These are phyloP conservation scores for Parafenestella ontariensis DNA, from an alignment of 2,329 filamentous ascomycete species.

Conservation along the genomic window DNA sequence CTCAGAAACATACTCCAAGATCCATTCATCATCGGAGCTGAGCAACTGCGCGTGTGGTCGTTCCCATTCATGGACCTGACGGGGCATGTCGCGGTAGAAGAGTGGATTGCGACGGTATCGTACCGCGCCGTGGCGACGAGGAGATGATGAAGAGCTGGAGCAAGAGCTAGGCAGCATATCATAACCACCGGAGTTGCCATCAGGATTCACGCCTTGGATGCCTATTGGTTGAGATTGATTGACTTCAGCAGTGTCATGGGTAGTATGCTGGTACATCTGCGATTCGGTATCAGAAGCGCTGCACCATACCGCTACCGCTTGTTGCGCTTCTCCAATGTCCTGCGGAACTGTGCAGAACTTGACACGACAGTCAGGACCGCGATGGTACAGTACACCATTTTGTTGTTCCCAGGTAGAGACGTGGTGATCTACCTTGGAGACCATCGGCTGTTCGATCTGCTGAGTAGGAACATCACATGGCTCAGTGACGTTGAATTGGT, in stretches of 20 bases:
- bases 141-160: neutral
- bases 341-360: no score
- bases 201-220: neutral
- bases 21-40: neutral
- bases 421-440: neutral
- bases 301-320: no score
- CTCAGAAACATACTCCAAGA: neutral
- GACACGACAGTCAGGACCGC: neutral
- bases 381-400: neutral
- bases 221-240: neutral
- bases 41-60: neutral
- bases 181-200: neutral
- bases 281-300: no score
- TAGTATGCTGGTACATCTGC: no score
- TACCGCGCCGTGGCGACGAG: neutral
- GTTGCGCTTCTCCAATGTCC: no score
- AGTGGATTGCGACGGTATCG: neutral
- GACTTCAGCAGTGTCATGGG: neutral
- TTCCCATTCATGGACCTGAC: no score
- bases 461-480: neutral
- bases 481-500: neutral
- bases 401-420: neutral
- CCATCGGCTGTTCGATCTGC: neutral
- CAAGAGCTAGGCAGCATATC: neutral
- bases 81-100: neutral